Base-by-base conservation (phyloP, 2,329 filamentous ascomycete genomes). In the Claviceps cyperi region DNA sequence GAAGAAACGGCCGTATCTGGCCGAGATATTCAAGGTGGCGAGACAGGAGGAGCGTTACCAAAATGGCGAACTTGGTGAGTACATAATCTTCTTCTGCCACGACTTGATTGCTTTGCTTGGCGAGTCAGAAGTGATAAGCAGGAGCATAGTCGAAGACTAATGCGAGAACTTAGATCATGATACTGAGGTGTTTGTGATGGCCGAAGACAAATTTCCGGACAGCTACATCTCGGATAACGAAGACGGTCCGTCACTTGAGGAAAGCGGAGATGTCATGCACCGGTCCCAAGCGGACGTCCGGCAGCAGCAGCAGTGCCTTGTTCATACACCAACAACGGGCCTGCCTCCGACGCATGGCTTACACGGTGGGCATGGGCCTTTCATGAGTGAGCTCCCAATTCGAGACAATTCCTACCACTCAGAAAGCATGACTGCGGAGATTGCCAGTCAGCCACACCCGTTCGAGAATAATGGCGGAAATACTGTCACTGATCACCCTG, bases 21-120 rank as follows among this genome's bases (percentile, higher is more conserved):
- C 71, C 49, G 78, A 83, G 57, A 75, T 83, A 8, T 83, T 83
- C 65, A 76, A 73, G 53, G 71, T 83, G 32, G 79, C 79, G 0
- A 70, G 65, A 50, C 62, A 68, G 32, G 75, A 83, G 54, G 77
- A 81, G 58, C 67, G 73, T 4, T 81, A 65, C 57, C 74, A 67
- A 54, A 71, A 74, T 43, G 73, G 71, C 24, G 76, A 80, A 56
- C 75, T 81, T 47, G 78, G 79, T 81, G 62, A 55, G 70, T 57
- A 15, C 4, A 13, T 19, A 15, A 4, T 46, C 32, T n/a, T 32
- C 15, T 35, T 38, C 7, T 22, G 21, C n/a, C 15, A 13, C 21
- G 39, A 9, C 17, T 41, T 41, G 39, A 9, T 11, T 8, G 39
- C 9, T 41, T 19, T 41, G 17, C 39, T 41, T 41, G 39, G n/a